Percentiles rank a stretch among this genome's conserved stretches.
Conservation (phyloP, 805 yeast genomes). For the Candida vartiovaarae region DNA sequence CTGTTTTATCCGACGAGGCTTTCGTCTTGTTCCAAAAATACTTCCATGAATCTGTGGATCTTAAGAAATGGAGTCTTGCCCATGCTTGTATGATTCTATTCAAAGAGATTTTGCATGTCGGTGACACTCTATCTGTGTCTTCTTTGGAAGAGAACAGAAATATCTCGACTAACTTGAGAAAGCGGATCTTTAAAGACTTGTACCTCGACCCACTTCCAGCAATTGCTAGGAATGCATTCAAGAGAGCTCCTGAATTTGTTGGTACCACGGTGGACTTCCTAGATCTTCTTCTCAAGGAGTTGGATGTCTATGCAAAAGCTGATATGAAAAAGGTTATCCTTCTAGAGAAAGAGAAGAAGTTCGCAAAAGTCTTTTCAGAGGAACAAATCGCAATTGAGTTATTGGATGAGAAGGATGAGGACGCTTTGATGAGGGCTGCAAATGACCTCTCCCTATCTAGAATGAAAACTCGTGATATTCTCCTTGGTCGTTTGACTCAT, state of each 20-base stretch:
- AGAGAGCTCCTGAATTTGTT: constrained; percentile 56
- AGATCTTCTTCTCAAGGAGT: constrained; percentile 54
- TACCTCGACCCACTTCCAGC: constrained; percentile 48
- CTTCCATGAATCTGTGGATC: constrained; percentile 1
- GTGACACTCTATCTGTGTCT: constrained; percentile 34
- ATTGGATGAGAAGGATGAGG: constrained; percentile 25
- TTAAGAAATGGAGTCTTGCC: constrained; percentile 41
- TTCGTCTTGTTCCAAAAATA: constrained; percentile 39
- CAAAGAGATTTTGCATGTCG: constrained; percentile 47
- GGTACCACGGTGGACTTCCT: constrained; percentile 57
- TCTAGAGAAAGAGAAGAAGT: constrained; percentile 33
- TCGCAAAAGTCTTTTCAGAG: constrained; percentile 17
- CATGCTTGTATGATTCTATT: constrained; percentile 68
- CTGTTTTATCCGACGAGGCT: constrained; percentile 54
- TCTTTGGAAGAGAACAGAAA: constrained; percentile 40
- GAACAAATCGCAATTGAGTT: constrained; percentile 28
- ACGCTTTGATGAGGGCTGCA: constrained; percentile 26
- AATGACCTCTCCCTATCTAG: constrained; percentile 20
- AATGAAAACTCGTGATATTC: constrained; percentile 38
- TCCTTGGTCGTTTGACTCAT: constrained; percentile 41
- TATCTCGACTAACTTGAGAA: constrained; percentile 50
- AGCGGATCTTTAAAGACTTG: constrained; percentile 62
- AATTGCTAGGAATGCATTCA: constrained; percentile 57
- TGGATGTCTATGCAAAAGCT: constrained; percentile 59
- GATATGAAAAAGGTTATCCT: constrained; percentile 43